phyloP scores from a whole-genome alignment of 306 rosid species.

The Cyamopsis tetragonoloba region DNA sequence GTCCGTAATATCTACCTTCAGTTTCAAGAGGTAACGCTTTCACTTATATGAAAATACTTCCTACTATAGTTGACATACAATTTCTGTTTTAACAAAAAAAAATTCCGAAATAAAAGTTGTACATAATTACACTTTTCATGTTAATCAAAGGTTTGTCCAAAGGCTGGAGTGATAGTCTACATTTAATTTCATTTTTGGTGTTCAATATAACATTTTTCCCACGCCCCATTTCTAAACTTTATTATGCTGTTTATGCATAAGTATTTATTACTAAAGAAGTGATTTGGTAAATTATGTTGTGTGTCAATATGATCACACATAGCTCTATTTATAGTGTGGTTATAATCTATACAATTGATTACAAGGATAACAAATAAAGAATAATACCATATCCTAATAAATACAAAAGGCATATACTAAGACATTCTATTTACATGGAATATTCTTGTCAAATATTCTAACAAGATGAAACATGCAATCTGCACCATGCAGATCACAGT shows the following conservation, averaged over 20 bases:
- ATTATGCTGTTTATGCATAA: background rate
- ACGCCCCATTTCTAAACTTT: background rate
- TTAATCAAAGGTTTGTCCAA: background rate
- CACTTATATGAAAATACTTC: slow-evolving; percentile 4
- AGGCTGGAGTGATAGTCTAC: background rate
- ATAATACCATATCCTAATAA: too few species aligned
- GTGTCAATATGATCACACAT: too few species aligned
- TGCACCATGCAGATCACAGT: slow-evolving; percentile 60
- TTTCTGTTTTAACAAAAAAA: background rate
- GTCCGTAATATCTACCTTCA: slow-evolving; percentile 74
- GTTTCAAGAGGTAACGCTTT: slow-evolving; percentile 76
- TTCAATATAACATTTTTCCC: background rate
- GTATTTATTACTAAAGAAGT: background rate
- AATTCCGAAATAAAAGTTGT: too few species aligned
- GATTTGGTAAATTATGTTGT: too few species aligned
- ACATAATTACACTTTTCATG: background rate
- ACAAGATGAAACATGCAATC: slow-evolving; percentile 29
- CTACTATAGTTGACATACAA: slow-evolving; percentile 16
- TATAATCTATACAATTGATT: too few species aligned
- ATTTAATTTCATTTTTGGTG: background rate
- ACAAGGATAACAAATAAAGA: too few species aligned
- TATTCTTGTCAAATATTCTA: too few species aligned
- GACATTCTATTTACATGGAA: too few species aligned
- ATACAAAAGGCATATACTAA: too few species aligned
- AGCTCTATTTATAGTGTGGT: too few species aligned